These are phyloP conservation scores for Plectosphaerella sp. DNA, from an alignment of 2,329 filamentous ascomycete species.

Conservation along the genomic window DNA sequence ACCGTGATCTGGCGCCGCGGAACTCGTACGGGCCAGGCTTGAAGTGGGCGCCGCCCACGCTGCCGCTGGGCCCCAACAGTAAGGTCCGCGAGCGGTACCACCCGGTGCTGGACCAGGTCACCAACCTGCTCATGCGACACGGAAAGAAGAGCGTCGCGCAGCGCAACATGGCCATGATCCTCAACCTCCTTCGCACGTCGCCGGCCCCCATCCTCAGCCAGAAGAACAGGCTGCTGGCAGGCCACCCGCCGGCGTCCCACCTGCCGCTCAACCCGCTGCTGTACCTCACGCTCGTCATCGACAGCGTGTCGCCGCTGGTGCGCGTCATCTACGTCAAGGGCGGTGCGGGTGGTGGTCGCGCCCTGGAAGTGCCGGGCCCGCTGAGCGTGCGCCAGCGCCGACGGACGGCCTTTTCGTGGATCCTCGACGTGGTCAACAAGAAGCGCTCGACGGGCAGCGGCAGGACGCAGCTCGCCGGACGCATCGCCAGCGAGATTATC, in stretches of 20 bases:
- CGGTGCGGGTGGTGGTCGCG: slow-evolving; percentile 78
- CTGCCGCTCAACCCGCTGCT: slow-evolving; percentile 85
- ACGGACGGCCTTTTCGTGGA: slow-evolving; percentile 80
- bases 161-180: slow-evolving; percentile 79
- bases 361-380: slow-evolving; percentile 78
- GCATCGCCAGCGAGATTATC: slow-evolving; percentile 82
- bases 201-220: slow-evolving; percentile 74
- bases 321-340: slow-evolving; percentile 73
- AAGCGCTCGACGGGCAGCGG: slow-evolving; percentile 69
- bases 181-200: slow-evolving; percentile 79
- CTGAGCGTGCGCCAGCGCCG: slow-evolving; percentile 71
- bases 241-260: slow-evolving; percentile 69
- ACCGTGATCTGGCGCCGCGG: background rate
- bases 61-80: slow-evolving; percentile 56
- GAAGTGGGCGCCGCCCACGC: slow-evolving; percentile 71
- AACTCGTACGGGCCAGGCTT: slow-evolving; percentile 25
- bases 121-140: slow-evolving; percentile 84
- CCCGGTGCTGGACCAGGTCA: slow-evolving; percentile 79
- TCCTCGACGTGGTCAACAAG: slow-evolving; percentile 78
- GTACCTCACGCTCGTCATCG: slow-evolving; percentile 86
- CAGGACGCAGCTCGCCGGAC: slow-evolving; percentile 66
- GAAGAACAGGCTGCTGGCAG: slow-evolving; percentile 66
- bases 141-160: slow-evolving; percentile 91
- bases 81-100: slow-evolving; percentile 82
- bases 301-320: slow-evolving; percentile 87